Base-by-base conservation (phyloP, 129 eudicot genomes). In the Flaveria bidentis region DNA sequence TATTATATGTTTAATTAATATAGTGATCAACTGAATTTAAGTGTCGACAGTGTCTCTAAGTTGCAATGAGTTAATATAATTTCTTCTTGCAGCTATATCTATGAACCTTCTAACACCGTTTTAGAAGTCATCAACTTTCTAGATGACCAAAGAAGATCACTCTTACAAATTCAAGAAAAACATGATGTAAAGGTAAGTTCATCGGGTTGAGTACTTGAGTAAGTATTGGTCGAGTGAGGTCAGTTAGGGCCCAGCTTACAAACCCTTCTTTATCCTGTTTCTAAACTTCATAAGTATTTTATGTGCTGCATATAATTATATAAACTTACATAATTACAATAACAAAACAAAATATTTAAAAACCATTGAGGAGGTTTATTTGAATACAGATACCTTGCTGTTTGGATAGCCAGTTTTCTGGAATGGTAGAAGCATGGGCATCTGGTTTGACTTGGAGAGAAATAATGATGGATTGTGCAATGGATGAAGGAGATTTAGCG, bases 381-480 rank as follows among this genome's bases (percentile, higher is more conserved):
- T 75, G 67, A 44, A 23, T 84, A 57, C 84, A 94, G 97, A 89
- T 91, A 76, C 63, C 99, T 68, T 94, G 99, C 87, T 94, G 96
- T 85, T 83, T 94, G 90, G 99, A 94, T 91, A 86, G 88, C 84
- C 99, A 94, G 83, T 94, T 94, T 82, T 78, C 84, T 79, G 99
- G 99, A 22, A 91, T 94, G 97, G 96, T 94, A 47, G 99, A 94
- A 84, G 99, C 97, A 39, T 94, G 99, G 99, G 99, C 99, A 55
- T 94, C 99, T 82, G 99, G 99, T 71, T 80, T 94, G 70, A 91
- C 99, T 20, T 94, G 99, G 99, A 85, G 88, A 84, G 98, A 94
- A 83, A 86, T 94, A 13, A 94, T 89, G 98, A 94, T 94, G 99
- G 99, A 94, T 45, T 94, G 97, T 83, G 97, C 99, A 13, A 91